Conservation (phyloP, 805 yeast genomes). For the Yamadazyma ubonensis region DNA sequence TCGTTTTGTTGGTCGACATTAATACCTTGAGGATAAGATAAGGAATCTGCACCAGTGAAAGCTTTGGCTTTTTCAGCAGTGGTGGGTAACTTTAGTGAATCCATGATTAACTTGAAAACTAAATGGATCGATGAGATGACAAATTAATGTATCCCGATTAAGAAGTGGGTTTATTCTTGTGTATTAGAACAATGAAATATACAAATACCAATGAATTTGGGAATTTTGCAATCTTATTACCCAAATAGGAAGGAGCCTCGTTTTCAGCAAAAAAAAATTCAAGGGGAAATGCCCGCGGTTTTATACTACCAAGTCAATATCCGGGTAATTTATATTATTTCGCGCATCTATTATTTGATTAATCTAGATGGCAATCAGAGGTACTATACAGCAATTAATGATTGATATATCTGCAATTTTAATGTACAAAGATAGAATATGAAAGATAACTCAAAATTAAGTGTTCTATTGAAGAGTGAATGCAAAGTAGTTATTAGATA, state of each 20-base stretch:
- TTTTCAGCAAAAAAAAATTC: constrained; percentile 2
- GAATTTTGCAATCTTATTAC: constrained; percentile 11
- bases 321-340: constrained; percentile 19
- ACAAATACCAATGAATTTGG: constrained; percentile 6
- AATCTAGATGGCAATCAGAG: neutral
- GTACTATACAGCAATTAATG: neutral
- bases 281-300: constrained; percentile 17
- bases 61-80: constrained; percentile 76
- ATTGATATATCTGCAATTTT: neutral
- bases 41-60: constrained; percentile 64
- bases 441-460: too few relatives aligned
- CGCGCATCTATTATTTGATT: constrained; percentile 2
- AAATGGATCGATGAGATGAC: constrained; percentile 30
- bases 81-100: constrained; percentile 70
- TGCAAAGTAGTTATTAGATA: too few relatives aligned
- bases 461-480: too few relatives aligned
- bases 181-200: neutral
- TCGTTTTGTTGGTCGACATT: constrained; percentile 18
- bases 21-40: constrained; percentile 59
- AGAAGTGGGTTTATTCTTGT: neutral
- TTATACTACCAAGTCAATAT: constrained; percentile 17
- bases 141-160: constrained; percentile 42
- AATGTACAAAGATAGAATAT: too few relatives aligned
- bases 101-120: constrained; percentile 42
- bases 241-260: constrained; percentile 10